Percentiles rank a stretch among this genome's conserved stretches.
Evolutionary conservation across 108 stramenopile species (phyloP).

Genomic region (Bacterosira constricta): DNA sequence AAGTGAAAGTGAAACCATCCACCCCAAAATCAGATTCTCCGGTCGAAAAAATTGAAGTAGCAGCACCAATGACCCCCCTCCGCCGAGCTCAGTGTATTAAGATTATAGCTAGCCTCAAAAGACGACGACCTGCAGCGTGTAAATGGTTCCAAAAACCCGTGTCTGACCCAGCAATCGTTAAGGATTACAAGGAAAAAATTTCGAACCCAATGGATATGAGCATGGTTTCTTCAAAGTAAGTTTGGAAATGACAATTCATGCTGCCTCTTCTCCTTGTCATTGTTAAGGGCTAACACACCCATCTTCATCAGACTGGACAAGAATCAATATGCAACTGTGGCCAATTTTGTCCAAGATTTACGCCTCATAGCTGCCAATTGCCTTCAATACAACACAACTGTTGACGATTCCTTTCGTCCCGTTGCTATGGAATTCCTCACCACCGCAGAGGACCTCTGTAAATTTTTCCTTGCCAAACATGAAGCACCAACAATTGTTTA

Average conservation of each 20-base stretch:
- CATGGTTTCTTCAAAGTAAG: slow-evolving; percentile 69
- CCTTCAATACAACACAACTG: slow-evolving; percentile 73
- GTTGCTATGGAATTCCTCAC: slow-evolving; percentile 58
- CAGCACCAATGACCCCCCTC: slow-evolving; percentile 55
- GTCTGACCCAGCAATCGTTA: slow-evolving; percentile 67
- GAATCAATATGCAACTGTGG: slow-evolving; percentile 61
- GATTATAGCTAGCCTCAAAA: slow-evolving; percentile 64
- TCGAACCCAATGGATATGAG: slow-evolving; percentile 76
- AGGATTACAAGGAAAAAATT: slow-evolving; percentile 82
- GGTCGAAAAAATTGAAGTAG: neutral
- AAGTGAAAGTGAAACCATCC: neutral
- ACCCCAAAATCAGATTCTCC: neutral
- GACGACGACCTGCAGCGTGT: slow-evolving; percentile 55
- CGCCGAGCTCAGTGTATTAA: slow-evolving; percentile 72
- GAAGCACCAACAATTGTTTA: slow-evolving; percentile 61
- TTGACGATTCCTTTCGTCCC: slow-evolving; percentile 66
- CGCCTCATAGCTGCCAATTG: slow-evolving; percentile 82
- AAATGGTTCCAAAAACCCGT: slow-evolving; percentile 77
- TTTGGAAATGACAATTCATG: too few species aligned
- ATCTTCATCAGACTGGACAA: slow-evolving; percentile 54
- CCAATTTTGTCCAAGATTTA: slow-evolving; percentile 75
- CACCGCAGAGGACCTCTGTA: slow-evolving; percentile 65
- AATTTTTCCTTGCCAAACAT: slow-evolving; percentile 62
- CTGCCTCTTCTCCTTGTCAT: too few species aligned
- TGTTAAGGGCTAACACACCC: neutral